phyloP scores from a whole-genome alignment of 805 yeast genomes.

The Brettanomyces nanus region DNA sequence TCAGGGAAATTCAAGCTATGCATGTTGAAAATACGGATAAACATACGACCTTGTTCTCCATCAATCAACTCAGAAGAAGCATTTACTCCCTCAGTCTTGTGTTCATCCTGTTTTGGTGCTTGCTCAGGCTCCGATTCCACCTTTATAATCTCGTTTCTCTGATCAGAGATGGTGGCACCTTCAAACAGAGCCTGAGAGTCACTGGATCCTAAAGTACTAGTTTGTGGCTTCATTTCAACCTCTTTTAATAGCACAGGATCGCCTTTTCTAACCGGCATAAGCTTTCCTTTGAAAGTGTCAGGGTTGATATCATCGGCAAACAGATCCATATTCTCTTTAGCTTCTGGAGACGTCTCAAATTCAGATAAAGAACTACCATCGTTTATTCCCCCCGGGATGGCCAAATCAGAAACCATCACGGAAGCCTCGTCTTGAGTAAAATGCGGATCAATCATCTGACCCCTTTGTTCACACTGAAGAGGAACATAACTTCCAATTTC shows the following conservation, averaged over 20 bases:
- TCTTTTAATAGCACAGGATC: not conserved
- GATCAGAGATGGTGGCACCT: not conserved
- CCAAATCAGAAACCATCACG: constrained; percentile 20
- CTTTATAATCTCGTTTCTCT: not conserved
- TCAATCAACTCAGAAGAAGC: constrained; percentile 10
- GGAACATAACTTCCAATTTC: constrained; percentile 9
- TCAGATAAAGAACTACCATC: not conserved
- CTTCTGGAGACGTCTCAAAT: not conserved
- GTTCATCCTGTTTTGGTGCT: constrained; percentile 21
- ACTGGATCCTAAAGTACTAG: not conserved
- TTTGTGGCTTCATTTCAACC: not conserved
- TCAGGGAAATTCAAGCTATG: constrained; percentile 41
- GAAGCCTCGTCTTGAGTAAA: constrained; percentile 5
- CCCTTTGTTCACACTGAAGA: constrained; percentile 19
- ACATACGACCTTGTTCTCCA: constrained; percentile 42
- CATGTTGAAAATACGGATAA: constrained; percentile 41
- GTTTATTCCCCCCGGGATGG: constrained; percentile 18
- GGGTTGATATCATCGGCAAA: not conserved
- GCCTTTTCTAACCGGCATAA: too few species aligned
- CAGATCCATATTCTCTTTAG: not conserved
- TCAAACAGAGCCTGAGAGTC: not conserved
- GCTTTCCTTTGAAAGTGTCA: not conserved
- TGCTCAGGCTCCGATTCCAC: not conserved
- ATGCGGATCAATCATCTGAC: constrained; percentile 11
- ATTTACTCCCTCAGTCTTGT: constrained; percentile 17